phyloP scores from a whole-genome alignment of 441 rosid species.

The Jatropha podagrica region DNA sequence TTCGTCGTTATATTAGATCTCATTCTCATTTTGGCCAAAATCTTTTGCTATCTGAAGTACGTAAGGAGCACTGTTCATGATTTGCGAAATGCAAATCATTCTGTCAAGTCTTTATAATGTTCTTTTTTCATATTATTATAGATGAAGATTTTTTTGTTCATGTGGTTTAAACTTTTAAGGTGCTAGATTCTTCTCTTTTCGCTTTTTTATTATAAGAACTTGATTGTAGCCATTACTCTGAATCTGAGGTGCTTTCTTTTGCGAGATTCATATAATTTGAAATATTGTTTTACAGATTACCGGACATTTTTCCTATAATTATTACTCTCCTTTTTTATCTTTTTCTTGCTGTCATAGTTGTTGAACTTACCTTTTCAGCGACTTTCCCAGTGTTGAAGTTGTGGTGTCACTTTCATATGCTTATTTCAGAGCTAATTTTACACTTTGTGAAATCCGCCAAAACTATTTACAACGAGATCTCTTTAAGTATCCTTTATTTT shows the following conservation, averaged over 20 bases:
- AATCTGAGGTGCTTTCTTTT: neutral
- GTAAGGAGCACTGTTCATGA: neutral
- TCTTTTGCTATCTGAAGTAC: no score
- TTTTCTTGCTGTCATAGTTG: neutral
- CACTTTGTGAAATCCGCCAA: neutral
- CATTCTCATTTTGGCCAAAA: no score
- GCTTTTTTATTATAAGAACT: neutral
- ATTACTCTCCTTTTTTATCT: neutral
- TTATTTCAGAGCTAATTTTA: neutral
- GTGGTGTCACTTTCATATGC: slow-evolving; percentile 3
- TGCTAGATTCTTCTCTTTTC: neutral
- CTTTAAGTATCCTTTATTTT: neutral
- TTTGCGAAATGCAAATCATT: neutral
- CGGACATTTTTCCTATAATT: neutral
- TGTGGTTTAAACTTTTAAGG: neutral
- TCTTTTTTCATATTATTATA: neutral
- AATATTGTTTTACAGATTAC: no score
- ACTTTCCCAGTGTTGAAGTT: slow-evolving; percentile 12
- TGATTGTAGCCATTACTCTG: neutral
- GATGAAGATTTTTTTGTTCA: neutral
- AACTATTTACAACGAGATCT: neutral
- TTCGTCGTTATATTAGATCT: neutral
- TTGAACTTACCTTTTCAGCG: neutral
- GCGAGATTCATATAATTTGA: neutral
- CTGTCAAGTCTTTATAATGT: neutral